These are phyloP conservation scores for Epichloe aotearoae DNA, from an alignment of 2,329 filamentous ascomycete genomes.

Conservation along the genomic window DNA sequence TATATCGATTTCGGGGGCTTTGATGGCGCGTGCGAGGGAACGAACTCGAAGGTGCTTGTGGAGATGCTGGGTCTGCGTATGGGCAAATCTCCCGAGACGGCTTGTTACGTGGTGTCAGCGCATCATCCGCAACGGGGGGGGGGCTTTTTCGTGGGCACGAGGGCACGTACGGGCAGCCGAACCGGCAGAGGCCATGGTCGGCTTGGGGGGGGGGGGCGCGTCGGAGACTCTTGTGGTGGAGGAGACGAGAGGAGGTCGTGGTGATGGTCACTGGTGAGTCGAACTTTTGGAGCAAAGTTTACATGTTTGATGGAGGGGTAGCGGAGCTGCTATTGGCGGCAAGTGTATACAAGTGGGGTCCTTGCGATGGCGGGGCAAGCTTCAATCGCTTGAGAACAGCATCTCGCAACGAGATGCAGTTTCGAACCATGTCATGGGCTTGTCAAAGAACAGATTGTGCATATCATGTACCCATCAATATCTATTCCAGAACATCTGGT, in stretches of 20 bases:
- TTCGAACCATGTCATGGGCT: no score
- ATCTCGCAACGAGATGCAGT: no score
- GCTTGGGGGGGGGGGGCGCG: neutral
- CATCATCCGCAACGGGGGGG: neutral
- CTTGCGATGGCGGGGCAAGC: no score
- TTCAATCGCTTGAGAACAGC: no score
- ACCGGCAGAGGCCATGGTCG: constrained; percentile 2
- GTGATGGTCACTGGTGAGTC: neutral
- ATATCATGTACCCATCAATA: no score
- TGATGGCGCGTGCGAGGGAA: neutral
- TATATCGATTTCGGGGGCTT: neutral
- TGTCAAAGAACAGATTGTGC: no score
- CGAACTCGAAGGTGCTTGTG: constrained; percentile 11
- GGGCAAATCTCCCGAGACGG: constrained; percentile 2
- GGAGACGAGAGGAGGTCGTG: neutral
- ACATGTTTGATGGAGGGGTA: no score
- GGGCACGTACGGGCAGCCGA: constrained; percentile 1
- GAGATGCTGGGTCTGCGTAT: constrained; percentile 7
- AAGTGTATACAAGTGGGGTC: no score
- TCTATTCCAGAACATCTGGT: no score
- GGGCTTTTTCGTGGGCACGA: neutral
- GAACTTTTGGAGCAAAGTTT: neutral
- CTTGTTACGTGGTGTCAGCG: neutral
- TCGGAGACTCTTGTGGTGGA: neutral
- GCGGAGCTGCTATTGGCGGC: no score